These are phyloP conservation scores for Serpula lacrymans DNA, from an alignment of 768 basidiomycete genomes.

Conservation along the genomic window DNA sequence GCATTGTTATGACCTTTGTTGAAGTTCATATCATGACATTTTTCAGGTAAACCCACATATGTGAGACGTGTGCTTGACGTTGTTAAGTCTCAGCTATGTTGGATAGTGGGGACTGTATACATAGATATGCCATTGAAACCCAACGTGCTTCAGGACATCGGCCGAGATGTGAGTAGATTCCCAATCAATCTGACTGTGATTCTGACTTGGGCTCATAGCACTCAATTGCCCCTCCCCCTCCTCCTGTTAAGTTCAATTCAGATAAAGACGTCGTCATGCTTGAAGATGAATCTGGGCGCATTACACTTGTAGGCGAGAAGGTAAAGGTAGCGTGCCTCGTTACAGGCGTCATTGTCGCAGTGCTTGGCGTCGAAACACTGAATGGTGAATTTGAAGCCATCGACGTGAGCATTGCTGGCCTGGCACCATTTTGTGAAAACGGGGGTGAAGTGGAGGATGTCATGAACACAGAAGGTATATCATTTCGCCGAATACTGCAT, in stretches of 20 bases:
- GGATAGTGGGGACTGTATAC: conserved; percentile 92
- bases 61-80: conserved; percentile 88
- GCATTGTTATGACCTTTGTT: conserved; percentile 10
- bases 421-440: conserved; percentile 54
- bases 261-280: conserved; percentile 79
- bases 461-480: conserved; percentile 74
- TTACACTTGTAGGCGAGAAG: conserved; percentile 77
- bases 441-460: conserved; percentile 22
- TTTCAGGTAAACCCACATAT: conserved; percentile 60
- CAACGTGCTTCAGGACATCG: conserved; percentile 95
- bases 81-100: conserved; percentile 79
- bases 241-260: conserved; percentile 70
- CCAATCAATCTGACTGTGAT: conserved; percentile 3
- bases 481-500: not conserved
- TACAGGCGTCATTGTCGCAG: conserved; percentile 89
- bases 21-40: not conserved
- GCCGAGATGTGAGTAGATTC: conserved; percentile 70
- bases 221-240: conserved; percentile 84
- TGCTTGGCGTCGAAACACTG: conserved; percentile 85
- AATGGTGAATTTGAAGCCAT: conserved; percentile 92
- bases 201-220: conserved; percentile 48
- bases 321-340: conserved; percentile 65
- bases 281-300: conserved; percentile 95
- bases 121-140: conserved; percentile 99
- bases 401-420: conserved; percentile 80